phyloP scores from a whole-genome alignment of 257 asterid species.

The Osmanthus fragrans region DNA sequence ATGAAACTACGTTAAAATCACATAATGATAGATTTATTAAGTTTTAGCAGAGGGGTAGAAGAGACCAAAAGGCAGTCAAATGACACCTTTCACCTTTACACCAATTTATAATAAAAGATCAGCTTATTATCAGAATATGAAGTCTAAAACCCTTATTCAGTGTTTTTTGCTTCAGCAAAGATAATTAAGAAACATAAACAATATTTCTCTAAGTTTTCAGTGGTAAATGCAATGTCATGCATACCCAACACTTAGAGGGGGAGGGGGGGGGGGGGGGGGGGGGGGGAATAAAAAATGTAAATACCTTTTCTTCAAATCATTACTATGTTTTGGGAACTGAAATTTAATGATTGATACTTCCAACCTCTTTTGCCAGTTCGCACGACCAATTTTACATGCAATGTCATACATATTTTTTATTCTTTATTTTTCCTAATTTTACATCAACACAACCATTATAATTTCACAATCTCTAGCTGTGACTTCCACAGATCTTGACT shows the following conservation, averaged over 20 bases:
- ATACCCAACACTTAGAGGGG: background rate
- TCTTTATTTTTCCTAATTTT: background rate
- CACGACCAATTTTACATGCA: background rate
- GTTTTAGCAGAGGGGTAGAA: background rate
- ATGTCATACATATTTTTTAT: background rate
- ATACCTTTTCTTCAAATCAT: background rate
- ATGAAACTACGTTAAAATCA: background rate
- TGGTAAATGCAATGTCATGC: background rate
- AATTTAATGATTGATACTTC: conserved; percentile 1
- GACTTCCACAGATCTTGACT: conserved; percentile 6
- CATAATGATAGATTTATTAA: background rate
- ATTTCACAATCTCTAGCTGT: background rate
- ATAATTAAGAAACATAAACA: background rate
- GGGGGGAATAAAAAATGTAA: background rate
- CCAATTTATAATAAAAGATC: background rate
- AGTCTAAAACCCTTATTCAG: background rate
- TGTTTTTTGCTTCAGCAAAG: background rate
- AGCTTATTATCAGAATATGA: background rate
- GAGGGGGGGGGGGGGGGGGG: no score
- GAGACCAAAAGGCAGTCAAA: background rate
- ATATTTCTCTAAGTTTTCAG: background rate
- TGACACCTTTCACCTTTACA: conserved; percentile 7
- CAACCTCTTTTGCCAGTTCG: background rate
- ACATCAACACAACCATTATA: conserved; percentile 2
- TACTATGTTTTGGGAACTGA: background rate